phyloP scores from a whole-genome alignment of 495 filamentous ascomycete genomes.

The Xylaria telfairii region DNA sequence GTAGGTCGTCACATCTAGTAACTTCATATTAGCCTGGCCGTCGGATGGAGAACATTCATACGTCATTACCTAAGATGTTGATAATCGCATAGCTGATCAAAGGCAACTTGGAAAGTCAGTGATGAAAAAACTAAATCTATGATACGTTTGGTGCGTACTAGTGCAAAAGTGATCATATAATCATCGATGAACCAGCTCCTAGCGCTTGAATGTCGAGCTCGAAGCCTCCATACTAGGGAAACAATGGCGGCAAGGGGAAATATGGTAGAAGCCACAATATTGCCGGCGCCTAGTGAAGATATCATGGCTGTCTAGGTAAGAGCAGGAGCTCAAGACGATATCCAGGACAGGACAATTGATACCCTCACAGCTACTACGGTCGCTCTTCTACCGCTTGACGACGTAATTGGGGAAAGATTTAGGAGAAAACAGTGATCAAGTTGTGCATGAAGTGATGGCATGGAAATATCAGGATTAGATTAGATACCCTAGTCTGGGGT shows the following conservation, averaged over 20 bases:
- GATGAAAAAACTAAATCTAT: not conserved
- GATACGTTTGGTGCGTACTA: not conserved
- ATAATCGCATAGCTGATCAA: not conserved
- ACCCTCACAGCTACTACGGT: not conserved
- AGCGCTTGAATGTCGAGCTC: not conserved
- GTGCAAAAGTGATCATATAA: not conserved
- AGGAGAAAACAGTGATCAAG: not conserved
- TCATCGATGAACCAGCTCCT: not conserved
- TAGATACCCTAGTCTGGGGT: not conserved
- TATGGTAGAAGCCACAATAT: not conserved
- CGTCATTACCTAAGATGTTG: not conserved
- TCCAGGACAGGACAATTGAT: not conserved
- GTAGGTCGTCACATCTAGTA: not conserved
- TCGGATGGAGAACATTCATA: not conserved
- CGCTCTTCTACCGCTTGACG: not conserved
- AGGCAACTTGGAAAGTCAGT: not conserved
- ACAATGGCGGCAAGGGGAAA: slow-evolving; percentile 8
- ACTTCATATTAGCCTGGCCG: not conserved
- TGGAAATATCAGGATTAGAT: not conserved
- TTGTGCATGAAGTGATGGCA: not conserved
- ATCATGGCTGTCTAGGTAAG: not conserved
- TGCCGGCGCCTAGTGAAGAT: not conserved
- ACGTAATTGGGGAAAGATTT: not conserved
- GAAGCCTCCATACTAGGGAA: not conserved
- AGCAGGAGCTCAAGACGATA: not conserved